Conservation (phyloP, 2,329 filamentous ascomycete species). For the Pseudocercospora musae region DNA sequence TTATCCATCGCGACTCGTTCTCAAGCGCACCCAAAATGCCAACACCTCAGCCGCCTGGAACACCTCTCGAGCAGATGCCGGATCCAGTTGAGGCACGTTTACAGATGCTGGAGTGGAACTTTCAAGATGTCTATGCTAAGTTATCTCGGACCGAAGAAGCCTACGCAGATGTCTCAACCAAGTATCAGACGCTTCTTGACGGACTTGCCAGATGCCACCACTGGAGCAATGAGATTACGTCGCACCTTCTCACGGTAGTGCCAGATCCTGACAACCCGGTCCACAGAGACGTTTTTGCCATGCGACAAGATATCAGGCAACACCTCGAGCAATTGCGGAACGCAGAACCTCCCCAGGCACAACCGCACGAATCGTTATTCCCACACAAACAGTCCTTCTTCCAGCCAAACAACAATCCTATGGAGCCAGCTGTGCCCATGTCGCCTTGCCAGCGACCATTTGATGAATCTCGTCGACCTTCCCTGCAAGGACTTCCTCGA, state of each 20-base stretch:
- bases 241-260: slow-evolving; percentile 68
- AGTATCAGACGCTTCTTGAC: slow-evolving; percentile 78
- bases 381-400: slow-evolving; percentile 41
- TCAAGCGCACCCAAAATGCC: slow-evolving; percentile 66
- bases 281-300: slow-evolving; percentile 66
- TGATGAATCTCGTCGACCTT: slow-evolving; percentile 74
- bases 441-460: slow-evolving; percentile 84
- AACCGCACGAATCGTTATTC: slow-evolving; percentile 55
- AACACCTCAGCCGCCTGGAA: slow-evolving; percentile 74
- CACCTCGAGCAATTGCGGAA: slow-evolving; percentile 58
- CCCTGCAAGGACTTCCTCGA: slow-evolving; percentile 53
- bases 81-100: slow-evolving; percentile 77
- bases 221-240: slow-evolving; percentile 81
- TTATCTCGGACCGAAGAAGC: slow-evolving; percentile 81
- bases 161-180: slow-evolving; percentile 72
- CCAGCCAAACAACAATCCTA: slow-evolving; percentile 29
- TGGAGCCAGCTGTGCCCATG: slow-evolving; percentile 53
- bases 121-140: slow-evolving; percentile 75
- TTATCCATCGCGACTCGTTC: slow-evolving; percentile 90
- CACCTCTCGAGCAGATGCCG: slow-evolving; percentile 51
- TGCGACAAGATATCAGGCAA: slow-evolving; percentile 62
- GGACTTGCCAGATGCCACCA: slow-evolving; percentile 71
- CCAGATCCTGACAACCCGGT: slow-evolving; percentile 72
- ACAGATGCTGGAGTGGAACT: slow-evolving; percentile 70
- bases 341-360: slow-evolving; percentile 49